These are phyloP conservation scores for Henningerozyma blattae DNA, from an alignment of 805 yeast species.

Conservation along the genomic window DNA sequence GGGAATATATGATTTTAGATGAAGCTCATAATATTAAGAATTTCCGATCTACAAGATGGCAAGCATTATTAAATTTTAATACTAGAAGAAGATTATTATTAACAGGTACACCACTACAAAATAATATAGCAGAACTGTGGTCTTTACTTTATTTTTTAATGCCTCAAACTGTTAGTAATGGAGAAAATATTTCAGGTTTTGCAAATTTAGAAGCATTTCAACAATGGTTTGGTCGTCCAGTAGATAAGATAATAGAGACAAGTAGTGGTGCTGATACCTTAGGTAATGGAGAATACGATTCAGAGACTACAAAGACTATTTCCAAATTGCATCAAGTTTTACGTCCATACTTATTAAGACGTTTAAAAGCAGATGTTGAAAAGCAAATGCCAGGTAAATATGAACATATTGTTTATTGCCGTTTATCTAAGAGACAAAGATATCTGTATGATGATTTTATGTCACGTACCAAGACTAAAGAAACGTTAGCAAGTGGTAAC, in stretches of 20 bases:
- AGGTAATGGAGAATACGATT: slow-evolving; percentile 49
- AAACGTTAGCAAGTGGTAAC: slow-evolving; percentile 87
- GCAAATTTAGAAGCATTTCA: slow-evolving; percentile 94
- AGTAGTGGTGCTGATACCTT: no score
- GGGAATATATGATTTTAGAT: slow-evolving; percentile 95
- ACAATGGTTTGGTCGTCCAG: slow-evolving; percentile 98
- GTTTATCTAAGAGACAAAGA: slow-evolving; percentile 85
- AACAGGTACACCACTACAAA: slow-evolving; percentile 96
- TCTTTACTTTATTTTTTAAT: slow-evolving; percentile 85
- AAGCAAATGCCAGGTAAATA: slow-evolving; percentile 98
- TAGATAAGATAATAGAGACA: slow-evolving; percentile 75
- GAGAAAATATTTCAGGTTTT: slow-evolving; percentile 55
- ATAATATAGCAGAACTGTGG: slow-evolving; percentile 92
- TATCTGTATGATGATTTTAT: slow-evolving; percentile 90
- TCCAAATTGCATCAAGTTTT: slow-evolving; percentile 83
- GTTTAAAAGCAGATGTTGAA: slow-evolving; percentile 93
- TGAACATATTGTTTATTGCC: slow-evolving; percentile 88
- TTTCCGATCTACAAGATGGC: slow-evolving; percentile 95
- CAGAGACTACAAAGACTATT: slow-evolving; percentile 77
- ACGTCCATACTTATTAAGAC: slow-evolving; percentile 82
- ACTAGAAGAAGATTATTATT: slow-evolving; percentile 76
- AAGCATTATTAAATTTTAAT: slow-evolving; percentile 84
- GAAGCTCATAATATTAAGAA: slow-evolving; percentile 98
- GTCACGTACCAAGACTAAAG: slow-evolving; percentile 92
- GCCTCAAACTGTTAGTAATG: slow-evolving; percentile 68